A percentile compares a stretch with the other conserved stretches of the same genome.
Evolutionary conservation across 2,329 filamentous ascomycete species (phyloP).

Genomic region (Hypoxylon sp.): DNA sequence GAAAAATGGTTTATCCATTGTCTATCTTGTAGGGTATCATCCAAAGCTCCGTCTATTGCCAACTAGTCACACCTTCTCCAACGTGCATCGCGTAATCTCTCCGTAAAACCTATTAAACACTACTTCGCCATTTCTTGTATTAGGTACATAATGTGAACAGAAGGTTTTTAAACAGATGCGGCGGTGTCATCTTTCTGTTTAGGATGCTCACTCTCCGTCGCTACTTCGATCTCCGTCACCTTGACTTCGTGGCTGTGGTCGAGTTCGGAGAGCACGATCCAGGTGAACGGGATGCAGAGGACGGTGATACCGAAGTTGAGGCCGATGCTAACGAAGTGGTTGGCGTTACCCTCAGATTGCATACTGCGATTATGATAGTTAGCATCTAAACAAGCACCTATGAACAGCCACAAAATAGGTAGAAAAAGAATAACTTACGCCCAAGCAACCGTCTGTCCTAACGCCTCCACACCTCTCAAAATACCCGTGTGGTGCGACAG

Average conservation of each 20-base stretch:
- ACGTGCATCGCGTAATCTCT: not conserved
- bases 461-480: slow-evolving; percentile 52
- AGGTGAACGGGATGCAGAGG: slow-evolving; percentile 52
- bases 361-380: slow-evolving; percentile 42
- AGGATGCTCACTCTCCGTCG: slow-evolving; percentile 3
- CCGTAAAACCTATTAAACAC: slow-evolving; percentile 7
- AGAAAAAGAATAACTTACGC: slow-evolving; percentile 43
- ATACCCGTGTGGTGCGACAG: slow-evolving; percentile 54
- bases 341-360: slow-evolving; percentile 54
- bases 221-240: slow-evolving; percentile 37
- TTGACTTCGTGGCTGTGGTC: slow-evolving; percentile 52
- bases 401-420: not conserved
- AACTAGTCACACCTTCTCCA: not conserved
- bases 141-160: not conserved
- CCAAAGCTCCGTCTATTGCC: slow-evolving; percentile 16
- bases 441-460: slow-evolving; percentile 55
- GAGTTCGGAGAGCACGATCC: slow-evolving; percentile 53
- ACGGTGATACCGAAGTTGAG: slow-evolving; percentile 54
- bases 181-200: slow-evolving; percentile 23
- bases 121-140: not conserved
- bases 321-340: slow-evolving; percentile 55
- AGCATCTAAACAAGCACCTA: not conserved
- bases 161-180: slow-evolving; percentile 16
- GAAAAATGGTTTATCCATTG: slow-evolving; percentile 11
- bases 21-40: slow-evolving; percentile 42